phyloP scores from a whole-genome alignment of 495 filamentous ascomycete genomes.

The Penicillium coffeae region DNA sequence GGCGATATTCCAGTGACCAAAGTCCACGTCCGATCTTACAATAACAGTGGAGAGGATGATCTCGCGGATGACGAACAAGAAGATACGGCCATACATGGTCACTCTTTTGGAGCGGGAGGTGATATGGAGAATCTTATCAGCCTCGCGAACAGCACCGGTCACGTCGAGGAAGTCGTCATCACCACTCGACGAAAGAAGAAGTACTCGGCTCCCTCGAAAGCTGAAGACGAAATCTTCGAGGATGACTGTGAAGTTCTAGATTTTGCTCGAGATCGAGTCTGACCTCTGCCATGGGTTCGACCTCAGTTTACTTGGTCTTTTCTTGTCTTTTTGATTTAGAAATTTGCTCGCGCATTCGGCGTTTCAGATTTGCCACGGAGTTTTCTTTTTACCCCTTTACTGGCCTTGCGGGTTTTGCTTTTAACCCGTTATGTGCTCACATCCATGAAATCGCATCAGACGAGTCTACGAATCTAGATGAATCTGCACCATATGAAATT shows the following conservation, averaged over 20 bases:
- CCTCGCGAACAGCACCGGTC: slow-evolving; percentile 57
- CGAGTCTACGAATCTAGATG: slow-evolving; percentile 6
- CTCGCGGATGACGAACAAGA: slow-evolving; percentile 45
- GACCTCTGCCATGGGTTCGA: slow-evolving; percentile 21
- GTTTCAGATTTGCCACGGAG: slow-evolving; percentile 16
- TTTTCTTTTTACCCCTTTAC: slow-evolving; percentile 8
- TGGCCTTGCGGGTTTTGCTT: too few relatives aligned
- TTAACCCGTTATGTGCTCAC: slow-evolving; percentile 1
- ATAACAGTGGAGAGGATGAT: slow-evolving; percentile 46
- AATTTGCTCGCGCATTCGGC: slow-evolving; percentile 11
- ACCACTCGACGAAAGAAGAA: slow-evolving; percentile 68
- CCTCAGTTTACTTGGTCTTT: neutral
- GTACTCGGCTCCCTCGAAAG: slow-evolving; percentile 38
- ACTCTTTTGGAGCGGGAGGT: slow-evolving; percentile 32
- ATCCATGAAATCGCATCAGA: slow-evolving; percentile 22
- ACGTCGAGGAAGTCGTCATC: slow-evolving; percentile 73
- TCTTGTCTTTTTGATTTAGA: slow-evolving; percentile 17
- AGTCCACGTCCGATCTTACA: slow-evolving; percentile 55
- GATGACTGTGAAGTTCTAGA: slow-evolving; percentile 92
- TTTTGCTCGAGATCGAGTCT: slow-evolving; percentile 82
- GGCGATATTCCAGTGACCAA: slow-evolving; percentile 55
- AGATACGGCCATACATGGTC: slow-evolving; percentile 29
- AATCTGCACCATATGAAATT: neutral
- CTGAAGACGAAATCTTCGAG: slow-evolving; percentile 86
- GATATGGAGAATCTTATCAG: slow-evolving; percentile 53